Conservation (phyloP, 2,329 filamentous ascomycete species). For the Exophiala bonariae region DNA sequence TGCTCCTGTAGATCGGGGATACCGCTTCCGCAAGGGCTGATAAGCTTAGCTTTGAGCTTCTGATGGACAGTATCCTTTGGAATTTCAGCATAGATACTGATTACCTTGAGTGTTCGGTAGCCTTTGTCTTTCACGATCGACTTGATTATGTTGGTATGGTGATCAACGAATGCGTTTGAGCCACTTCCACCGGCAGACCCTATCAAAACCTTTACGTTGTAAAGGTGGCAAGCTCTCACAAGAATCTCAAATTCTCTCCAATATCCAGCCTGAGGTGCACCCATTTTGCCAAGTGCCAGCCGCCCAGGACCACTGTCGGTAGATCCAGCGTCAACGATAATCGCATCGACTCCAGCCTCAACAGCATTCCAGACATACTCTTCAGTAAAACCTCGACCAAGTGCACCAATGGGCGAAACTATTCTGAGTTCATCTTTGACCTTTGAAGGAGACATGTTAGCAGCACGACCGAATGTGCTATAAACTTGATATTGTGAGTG, state of each 20-base stretch:
- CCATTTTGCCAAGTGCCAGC: slow-evolving; percentile 26
- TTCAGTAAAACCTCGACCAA: slow-evolving; percentile 13
- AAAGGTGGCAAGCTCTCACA: slow-evolving; percentile 35
- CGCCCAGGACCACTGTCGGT: slow-evolving; percentile 34
- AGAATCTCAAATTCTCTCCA: slow-evolving; percentile 42
- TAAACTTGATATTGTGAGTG: too few species aligned
- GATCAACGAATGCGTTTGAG: slow-evolving; percentile 41
- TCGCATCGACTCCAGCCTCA: slow-evolving; percentile 22
- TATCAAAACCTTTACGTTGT: slow-evolving; percentile 42
- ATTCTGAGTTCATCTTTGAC: slow-evolving; percentile 13
- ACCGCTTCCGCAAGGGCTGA: slow-evolving; percentile 37
- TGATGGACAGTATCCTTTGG: slow-evolving; percentile 35
- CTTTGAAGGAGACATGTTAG: slow-evolving; percentile 5
- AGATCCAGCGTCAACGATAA: slow-evolving; percentile 35
- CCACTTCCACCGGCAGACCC: slow-evolving; percentile 51
- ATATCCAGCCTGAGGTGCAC: slow-evolving; percentile 8
- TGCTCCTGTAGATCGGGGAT: slow-evolving; percentile 41
- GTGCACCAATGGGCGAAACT: slow-evolving; percentile 15
- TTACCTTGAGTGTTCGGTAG: slow-evolving; percentile 29
- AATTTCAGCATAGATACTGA: slow-evolving; percentile 42
- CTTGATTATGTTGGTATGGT: slow-evolving; percentile 41
- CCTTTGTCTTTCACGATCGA: slow-evolving; percentile 34
- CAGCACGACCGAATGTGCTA: too few species aligned
- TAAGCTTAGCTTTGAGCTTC: slow-evolving; percentile 30
- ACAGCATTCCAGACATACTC: slow-evolving; percentile 15